Conservation (phyloP, 2,329 filamentous ascomycete species). For the Zalaria sp. region DNA sequence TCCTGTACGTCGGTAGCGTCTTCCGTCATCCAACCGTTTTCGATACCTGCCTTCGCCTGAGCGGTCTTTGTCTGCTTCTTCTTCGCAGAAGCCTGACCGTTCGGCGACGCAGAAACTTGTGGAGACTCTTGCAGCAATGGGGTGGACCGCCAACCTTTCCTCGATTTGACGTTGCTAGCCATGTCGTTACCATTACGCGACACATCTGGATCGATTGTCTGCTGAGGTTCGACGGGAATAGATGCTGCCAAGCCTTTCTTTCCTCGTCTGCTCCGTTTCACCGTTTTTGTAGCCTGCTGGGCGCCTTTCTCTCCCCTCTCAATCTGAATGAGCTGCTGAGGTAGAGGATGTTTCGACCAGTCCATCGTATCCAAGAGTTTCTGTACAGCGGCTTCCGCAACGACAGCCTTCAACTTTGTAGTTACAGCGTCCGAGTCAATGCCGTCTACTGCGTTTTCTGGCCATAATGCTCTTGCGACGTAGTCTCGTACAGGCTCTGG, state of each 20-base stretch:
- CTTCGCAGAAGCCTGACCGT: constrained; percentile 14
- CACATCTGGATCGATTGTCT: constrained; percentile 10
- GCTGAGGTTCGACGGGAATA: constrained; percentile 7
- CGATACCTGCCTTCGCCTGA: constrained; percentile 25
- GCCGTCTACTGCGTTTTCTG: constrained; percentile 40
- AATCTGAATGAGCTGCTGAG: constrained; percentile 42
- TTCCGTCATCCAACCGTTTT: constrained; percentile 89
- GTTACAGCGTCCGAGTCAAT: constrained; percentile 54
- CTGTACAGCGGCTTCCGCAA: constrained; percentile 64
- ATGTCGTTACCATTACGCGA: constrained; percentile 22
- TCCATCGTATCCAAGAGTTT: constrained; percentile 59
- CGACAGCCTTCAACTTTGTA: constrained; percentile 68
- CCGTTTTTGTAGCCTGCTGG: not conserved
- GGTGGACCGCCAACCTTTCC: constrained; percentile 54
- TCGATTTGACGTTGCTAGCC: constrained; percentile 26
- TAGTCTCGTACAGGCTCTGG: constrained; percentile 70
- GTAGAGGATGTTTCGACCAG: constrained; percentile 72
- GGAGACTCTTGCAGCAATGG: constrained; percentile 48
- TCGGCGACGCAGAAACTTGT: not conserved
- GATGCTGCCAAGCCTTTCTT: constrained; percentile 23
- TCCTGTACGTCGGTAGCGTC: constrained; percentile 91
- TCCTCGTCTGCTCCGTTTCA: constrained; percentile 19
- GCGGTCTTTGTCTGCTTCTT: constrained; percentile 20
- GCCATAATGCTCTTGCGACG: constrained; percentile 76
- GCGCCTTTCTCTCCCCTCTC: not conserved